phyloP scores from a whole-genome alignment of 257 asterid genomes.

The Solanum piurae region DNA sequence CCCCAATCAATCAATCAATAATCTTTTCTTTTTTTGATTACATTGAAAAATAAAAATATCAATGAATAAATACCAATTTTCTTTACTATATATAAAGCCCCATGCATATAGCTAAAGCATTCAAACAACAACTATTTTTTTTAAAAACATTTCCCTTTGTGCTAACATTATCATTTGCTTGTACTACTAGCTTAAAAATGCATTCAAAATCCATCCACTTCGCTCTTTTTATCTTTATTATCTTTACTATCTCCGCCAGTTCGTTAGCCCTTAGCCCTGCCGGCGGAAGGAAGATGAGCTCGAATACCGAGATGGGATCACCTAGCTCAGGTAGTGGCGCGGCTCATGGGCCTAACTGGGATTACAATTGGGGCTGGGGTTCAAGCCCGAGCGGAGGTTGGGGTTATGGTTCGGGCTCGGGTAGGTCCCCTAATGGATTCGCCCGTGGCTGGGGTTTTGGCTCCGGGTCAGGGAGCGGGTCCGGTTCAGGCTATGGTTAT shows the following conservation, averaged over 20 bases:
- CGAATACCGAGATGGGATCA: background rate
- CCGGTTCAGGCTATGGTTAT: slow-evolving; percentile 23
- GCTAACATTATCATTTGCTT: background rate
- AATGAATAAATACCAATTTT: background rate
- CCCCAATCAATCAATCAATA: background rate
- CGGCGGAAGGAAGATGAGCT: slow-evolving; percentile 1
- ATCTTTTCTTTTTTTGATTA: background rate
- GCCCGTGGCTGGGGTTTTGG: slow-evolving; percentile 19
- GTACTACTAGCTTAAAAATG: background rate
- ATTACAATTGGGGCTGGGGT: slow-evolving; percentile 40
- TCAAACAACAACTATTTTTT: background rate
- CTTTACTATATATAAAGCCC: background rate
- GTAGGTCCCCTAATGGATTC: slow-evolving; percentile 24
- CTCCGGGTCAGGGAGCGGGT: slow-evolving; percentile 24
- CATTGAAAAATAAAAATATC: background rate
- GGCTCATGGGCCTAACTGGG: slow-evolving; percentile 26
- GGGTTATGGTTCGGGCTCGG: slow-evolving; percentile 40
- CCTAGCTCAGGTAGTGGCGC: slow-evolving; percentile 22
- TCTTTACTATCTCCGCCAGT: background rate
- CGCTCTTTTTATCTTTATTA: background rate
- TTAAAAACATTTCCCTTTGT: background rate
- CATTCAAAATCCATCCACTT: background rate
- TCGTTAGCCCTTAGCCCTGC: background rate
- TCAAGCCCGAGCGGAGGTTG: slow-evolving; percentile 28
- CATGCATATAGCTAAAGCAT: background rate